Evolutionary conservation across 495 filamentous ascomycete species (phyloP).

Genomic region (Copromyces sp.): DNA sequence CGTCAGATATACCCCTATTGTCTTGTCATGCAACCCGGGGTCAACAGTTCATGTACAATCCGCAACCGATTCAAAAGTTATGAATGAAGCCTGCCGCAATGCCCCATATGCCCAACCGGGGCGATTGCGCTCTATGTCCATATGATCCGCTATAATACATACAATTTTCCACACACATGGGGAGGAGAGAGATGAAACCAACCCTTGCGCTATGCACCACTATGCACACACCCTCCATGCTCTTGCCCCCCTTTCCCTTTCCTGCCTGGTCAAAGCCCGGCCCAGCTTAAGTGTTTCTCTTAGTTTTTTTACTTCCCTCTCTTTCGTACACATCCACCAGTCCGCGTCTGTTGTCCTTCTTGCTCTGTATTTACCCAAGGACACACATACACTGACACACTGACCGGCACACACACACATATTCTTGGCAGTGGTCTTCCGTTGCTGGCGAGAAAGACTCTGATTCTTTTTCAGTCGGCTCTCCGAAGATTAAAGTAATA

Average conservation of each 20-base stretch:
- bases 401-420: neutral
- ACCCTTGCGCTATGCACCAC: slow-evolving; percentile 22
- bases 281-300: neutral
- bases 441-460: neutral
- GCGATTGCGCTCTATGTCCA: slow-evolving; percentile 15
- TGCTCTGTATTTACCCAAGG: neutral
- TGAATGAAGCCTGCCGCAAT: neutral
- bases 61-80: neutral
- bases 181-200: slow-evolving; percentile 19
- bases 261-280: neutral
- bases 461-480: neutral
- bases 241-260: neutral
- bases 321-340: slow-evolving; percentile 17
- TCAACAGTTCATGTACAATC: neutral
- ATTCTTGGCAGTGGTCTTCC: neutral
- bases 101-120: slow-evolving; percentile 10
- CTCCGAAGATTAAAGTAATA: slow-evolving; percentile 16
- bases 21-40: neutral
- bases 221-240: neutral
- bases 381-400: slow-evolving; percentile 4
- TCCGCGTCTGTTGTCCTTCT: neutral
- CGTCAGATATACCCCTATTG: neutral
- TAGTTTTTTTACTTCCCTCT: slow-evolving; percentile 3
- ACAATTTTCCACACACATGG: slow-evolving; percentile 14
- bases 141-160: slow-evolving; percentile 22